Evolutionary conservation across 129 eudicot species (phyloP), one percentile per base, ranked within the genome.

Genomic region (Flaveria linearis): DNA sequence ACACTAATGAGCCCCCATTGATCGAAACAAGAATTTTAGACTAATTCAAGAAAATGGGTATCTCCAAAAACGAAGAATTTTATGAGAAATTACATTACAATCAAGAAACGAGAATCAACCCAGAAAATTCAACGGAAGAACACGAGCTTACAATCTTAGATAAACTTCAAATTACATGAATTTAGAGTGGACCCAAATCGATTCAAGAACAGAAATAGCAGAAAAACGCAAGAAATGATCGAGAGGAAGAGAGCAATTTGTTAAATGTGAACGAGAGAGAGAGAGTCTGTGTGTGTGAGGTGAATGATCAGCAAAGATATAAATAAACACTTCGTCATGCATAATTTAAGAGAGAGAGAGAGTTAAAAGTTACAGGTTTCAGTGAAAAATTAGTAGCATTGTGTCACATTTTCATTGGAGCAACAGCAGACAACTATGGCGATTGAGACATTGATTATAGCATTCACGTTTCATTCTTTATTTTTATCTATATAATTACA

Each of bases 1-100:
- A 20, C 25, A 56, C 80, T 89, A 92, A 74, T 91, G 96, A 86
- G 70, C 28, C 10, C 86, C 93, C 96, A 89, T 87, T 81, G 43
- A 12, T 47, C 5, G 25, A 36, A 36, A 36, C 41, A 36, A 36
- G 41, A 58, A 73, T 12, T 12, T 69, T 7, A n/a, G 5, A 56
- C 28, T 20, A 56, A 56, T 17, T 56, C 10, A 56, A 20, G 30
- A 5, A 56, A 56, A 36, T 36, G 7, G 41, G 41, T 36, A 36
- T 36, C 7, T 36, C 41, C 8, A 36, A 36, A 36, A 36, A 36
- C 41, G 41, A 36, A 36, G 1, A 36, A 56, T 45, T 13, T 55
- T 14, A 18, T 42, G 51, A 9, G 28, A 78, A 69, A 53, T 46
- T 78, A 68, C 41, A 36, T 5, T 36, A 36, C 41, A 36, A 36